These are phyloP conservation scores for Termitomyces sp. DNA, from an alignment of 768 basidiomycete genomes.

Conservation along the genomic window DNA sequence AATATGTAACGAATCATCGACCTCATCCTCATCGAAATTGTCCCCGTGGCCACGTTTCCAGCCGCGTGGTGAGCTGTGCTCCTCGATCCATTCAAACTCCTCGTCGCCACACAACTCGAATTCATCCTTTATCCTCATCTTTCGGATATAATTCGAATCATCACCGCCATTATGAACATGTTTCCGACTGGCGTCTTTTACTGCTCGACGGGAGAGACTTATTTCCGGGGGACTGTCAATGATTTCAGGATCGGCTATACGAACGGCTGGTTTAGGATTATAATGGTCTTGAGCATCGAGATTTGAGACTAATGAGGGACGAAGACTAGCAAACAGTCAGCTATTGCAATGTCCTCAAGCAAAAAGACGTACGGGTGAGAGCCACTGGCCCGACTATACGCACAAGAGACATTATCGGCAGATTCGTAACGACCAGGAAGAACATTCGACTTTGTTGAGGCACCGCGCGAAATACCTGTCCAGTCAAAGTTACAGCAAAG, in stretches of 20 bases:
- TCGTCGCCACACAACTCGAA: constrained; percentile 43
- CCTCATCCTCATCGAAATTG: constrained; percentile 37
- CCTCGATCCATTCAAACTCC: constrained; percentile 34
- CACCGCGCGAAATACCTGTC: constrained; percentile 17
- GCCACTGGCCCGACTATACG: constrained; percentile 8
- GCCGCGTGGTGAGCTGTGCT: constrained; percentile 29
- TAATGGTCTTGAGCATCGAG: constrained; percentile 31
- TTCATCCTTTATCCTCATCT: constrained; percentile 45
- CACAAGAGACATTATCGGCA: constrained; percentile 9
- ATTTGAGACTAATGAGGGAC: constrained; percentile 9
- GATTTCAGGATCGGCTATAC: constrained; percentile 13
- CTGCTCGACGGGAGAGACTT: constrained; percentile 21
- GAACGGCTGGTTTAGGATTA: constrained; percentile 24
- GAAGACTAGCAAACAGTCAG: background rate
- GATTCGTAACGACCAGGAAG: constrained; percentile 20
- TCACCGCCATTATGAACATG: constrained; percentile 31
- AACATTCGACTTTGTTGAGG: constrained; percentile 13
- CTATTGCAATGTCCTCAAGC: background rate
- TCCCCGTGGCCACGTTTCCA: constrained; percentile 44
- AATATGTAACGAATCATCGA: constrained; percentile 23
- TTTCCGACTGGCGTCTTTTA: constrained; percentile 29
- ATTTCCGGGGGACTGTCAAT: constrained; percentile 13
- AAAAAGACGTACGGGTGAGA: constrained; percentile 7
- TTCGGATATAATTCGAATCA: constrained; percentile 44
- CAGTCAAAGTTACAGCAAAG: constrained; percentile 9